These are phyloP conservation scores for Ogataea dorogensis DNA, from an alignment of 805 yeast genomes.

Conservation along the genomic window DNA sequence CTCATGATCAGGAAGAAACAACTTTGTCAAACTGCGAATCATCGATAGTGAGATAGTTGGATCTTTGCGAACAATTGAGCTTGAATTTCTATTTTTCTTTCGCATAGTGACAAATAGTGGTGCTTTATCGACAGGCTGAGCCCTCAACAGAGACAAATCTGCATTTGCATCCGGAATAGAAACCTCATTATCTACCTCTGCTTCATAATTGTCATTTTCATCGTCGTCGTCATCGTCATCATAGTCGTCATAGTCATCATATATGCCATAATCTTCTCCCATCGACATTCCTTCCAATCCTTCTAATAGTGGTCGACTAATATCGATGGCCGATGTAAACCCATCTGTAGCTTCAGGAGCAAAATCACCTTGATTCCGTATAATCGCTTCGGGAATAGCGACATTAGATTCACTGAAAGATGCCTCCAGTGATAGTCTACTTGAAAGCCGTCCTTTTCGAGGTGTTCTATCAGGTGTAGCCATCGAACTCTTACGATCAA, in stretches of 20 bases:
- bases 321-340: conserved; percentile 6
- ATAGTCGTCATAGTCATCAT: conserved; percentile 3
- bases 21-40: conserved; percentile 16
- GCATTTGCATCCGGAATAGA: conserved; percentile 3
- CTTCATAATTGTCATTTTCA: conserved; percentile 14
- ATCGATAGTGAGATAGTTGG: conserved; percentile 14
- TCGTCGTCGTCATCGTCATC: conserved; percentile 16
- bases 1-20: conserved; percentile 18
- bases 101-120: conserved; percentile 21
- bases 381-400: conserved; percentile 36
- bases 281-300: conserved; percentile 8
- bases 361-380: conserved; percentile 30
- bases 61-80: conserved; percentile 1
- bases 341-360: conserved; percentile 22
- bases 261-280: conserved; percentile 9
- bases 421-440: conserved; percentile 28
- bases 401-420: conserved; percentile 31
- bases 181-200: conserved; percentile 5
- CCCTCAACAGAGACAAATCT: conserved; percentile 22
- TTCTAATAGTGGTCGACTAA: conserved; percentile 9
- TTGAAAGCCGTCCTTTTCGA: conserved; percentile 22
- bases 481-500: neutral
- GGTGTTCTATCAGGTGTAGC: conserved; percentile 21
- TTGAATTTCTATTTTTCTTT: conserved; percentile 7
- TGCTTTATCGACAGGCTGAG: conserved; percentile 2